A percentile compares a stretch with the other conserved stretches of the same genome.
These are phyloP conservation scores for Nakazawaea pomicola DNA, from an alignment of 805 yeast genomes.

Conservation along the genomic window DNA sequence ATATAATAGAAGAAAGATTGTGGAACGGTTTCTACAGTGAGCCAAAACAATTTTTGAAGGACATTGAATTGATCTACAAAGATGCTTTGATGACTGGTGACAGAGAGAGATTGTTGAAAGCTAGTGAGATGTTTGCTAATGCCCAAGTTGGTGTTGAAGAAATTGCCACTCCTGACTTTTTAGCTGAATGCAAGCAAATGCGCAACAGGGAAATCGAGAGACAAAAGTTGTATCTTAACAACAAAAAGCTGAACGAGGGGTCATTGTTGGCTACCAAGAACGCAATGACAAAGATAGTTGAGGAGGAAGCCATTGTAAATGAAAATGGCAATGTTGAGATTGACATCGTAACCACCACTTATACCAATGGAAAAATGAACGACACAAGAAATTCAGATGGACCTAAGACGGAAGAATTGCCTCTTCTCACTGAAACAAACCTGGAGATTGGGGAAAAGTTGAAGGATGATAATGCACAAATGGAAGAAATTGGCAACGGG, in stretches of 20 bases:
- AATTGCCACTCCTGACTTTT: conserved; percentile 64
- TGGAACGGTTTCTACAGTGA: conserved; percentile 97
- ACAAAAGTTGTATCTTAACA: conserved; percentile 35
- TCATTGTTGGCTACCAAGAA: too few species aligned
- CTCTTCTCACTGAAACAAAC: neutral
- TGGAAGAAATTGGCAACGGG: too few species aligned
- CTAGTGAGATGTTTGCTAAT: conserved; percentile 94
- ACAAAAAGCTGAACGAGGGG: too few species aligned
- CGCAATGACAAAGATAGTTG: too few species aligned
- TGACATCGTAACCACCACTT: neutral
- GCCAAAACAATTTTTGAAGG: conserved; percentile 84
- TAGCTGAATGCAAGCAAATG: conserved; percentile 71
- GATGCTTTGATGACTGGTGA: conserved; percentile 77
- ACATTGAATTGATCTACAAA: conserved; percentile 74
- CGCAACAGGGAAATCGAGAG: conserved; percentile 59
- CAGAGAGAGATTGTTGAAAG: conserved; percentile 73
- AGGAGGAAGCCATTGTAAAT: conserved; percentile 1
- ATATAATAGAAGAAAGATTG: conserved; percentile 85
- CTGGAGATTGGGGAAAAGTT: neutral
- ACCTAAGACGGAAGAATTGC: neutral
- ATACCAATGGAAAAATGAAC: too few species aligned
- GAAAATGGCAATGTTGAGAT: conserved; percentile 3
- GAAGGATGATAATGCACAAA: too few species aligned
- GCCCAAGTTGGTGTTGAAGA: conserved; percentile 96
- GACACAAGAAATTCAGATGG: neutral